phyloP scores from a whole-genome alignment of 441 rosid species.

The Brassica balearica region DNA sequence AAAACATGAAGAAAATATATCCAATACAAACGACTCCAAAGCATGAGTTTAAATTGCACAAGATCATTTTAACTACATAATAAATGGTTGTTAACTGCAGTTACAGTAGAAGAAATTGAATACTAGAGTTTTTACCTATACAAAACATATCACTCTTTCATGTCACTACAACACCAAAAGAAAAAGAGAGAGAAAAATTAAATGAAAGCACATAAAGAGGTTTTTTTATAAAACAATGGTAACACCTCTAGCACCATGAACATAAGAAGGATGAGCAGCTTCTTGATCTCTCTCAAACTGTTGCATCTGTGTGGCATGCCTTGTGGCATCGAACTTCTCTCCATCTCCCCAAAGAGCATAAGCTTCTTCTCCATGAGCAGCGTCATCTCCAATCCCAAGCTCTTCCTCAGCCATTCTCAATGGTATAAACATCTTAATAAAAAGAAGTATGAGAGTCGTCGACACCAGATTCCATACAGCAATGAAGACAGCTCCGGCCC shows the following conservation, averaged over 20 bases:
- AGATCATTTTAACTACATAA: not conserved
- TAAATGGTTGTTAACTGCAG: constrained; percentile 11
- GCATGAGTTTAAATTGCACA: not conserved
- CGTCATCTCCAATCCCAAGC: constrained; percentile 80
- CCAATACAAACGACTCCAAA: not conserved
- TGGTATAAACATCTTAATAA: constrained; percentile 65
- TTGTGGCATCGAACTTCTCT: constrained; percentile 74
- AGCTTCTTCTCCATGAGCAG: constrained; percentile 91
- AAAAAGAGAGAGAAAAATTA: not conserved
- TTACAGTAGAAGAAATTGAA: constrained; percentile 6
- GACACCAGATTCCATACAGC: constrained; percentile 65
- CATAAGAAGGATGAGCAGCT: constrained; percentile 59
- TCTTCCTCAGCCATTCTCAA: constrained; percentile 83
- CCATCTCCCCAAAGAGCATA: constrained; percentile 98
- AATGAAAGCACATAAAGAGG: not conserved
- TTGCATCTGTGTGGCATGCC: constrained; percentile 47
- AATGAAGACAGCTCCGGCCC: constrained; percentile 66
- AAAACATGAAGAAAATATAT: not conserved
- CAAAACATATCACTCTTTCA: constrained; percentile 25
- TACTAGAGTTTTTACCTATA: constrained; percentile 16
- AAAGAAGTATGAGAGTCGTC: constrained; percentile 64
- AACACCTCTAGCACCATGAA: constrained; percentile 74
- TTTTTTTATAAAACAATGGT: constrained; percentile 60
- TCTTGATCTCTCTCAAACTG: constrained; percentile 48
- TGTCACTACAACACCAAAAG: constrained; percentile 8